Percentiles rank a stretch among this genome's conserved stretches.
phyloP scores from a whole-genome alignment of 1,284 basidiomycete species.

The Papiliotrema fonsecae region DNA sequence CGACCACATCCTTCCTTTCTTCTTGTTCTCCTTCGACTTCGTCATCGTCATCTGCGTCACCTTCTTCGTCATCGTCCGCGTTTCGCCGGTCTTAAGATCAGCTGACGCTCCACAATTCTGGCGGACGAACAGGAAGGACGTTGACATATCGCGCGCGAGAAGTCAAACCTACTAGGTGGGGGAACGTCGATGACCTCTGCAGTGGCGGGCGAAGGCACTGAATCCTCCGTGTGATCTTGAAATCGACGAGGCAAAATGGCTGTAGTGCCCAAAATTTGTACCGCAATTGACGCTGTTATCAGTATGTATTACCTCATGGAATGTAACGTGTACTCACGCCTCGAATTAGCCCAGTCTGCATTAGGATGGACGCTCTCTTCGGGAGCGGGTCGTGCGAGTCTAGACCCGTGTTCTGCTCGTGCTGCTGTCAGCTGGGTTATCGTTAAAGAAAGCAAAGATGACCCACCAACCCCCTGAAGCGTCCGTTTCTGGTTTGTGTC shows the following conservation, averaged over 20 bases:
- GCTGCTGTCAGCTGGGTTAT: slow-evolving; percentile 1
- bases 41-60: no score
- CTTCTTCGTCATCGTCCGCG: no score
- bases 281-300: neutral
- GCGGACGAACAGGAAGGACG: no score
- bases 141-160: no score
- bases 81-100: no score
- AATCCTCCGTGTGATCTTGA: neutral
- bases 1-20: no score
- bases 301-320: no score
- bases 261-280: neutral
- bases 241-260: neutral
- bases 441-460: neutral
- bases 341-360: slow-evolving; percentile 7
- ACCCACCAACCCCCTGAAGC: neutral
- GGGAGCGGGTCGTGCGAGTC: neutral
- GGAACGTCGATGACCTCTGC: no score
- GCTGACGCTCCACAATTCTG: no score
- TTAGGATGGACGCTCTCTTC: slow-evolving; percentile 4
- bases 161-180: no score
- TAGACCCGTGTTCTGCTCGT: slow-evolving; percentile 3
- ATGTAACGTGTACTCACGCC: no score
- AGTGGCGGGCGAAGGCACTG: neutral
- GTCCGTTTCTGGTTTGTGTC: neutral
- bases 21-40: no score